Conservation (phyloP, 2,329 filamentous ascomycete species). For the Setomelanomma holmii region DNA sequence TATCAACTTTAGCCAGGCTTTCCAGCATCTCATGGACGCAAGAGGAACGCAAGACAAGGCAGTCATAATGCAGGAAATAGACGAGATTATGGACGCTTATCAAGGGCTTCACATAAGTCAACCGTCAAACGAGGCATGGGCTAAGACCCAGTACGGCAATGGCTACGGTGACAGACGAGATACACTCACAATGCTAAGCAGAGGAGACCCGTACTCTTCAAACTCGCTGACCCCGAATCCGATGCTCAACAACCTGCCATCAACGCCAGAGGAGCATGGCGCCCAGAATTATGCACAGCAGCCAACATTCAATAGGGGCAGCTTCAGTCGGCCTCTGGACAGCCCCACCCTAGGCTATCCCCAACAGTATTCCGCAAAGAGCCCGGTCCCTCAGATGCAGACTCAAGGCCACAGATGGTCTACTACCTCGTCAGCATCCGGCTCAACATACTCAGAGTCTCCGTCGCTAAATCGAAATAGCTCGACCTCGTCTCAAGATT, state of each 20-base stretch:
- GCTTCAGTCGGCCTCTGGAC: slow-evolving; percentile 16
- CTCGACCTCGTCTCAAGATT: slow-evolving; percentile 35
- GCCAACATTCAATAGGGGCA: slow-evolving; percentile 24
- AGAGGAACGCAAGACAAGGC: slow-evolving; percentile 26
- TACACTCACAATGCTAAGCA: slow-evolving; percentile 29
- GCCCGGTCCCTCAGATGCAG: slow-evolving; percentile 14
- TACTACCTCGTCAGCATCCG: slow-evolving; percentile 26
- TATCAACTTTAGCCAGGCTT: slow-evolving; percentile 28
- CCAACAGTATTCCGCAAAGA: slow-evolving; percentile 14
- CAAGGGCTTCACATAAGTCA: slow-evolving; percentile 24
- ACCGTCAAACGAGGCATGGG: slow-evolving; percentile 5
- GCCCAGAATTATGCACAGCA: slow-evolving; percentile 12
- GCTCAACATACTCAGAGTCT: slow-evolving; percentile 35
- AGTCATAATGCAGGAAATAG: slow-evolving; percentile 41
- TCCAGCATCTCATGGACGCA: slow-evolving; percentile 28
- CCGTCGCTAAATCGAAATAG: slow-evolving; percentile 34
- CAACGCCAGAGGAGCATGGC: slow-evolving; percentile 17
- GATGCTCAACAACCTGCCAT: slow-evolving; percentile 17
- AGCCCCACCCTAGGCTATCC: slow-evolving; percentile 2
- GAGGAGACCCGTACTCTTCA: slow-evolving; percentile 11
- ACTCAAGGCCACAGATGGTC: slow-evolving; percentile 27
- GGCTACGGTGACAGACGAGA: slow-evolving; percentile 20
- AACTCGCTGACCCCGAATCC: slow-evolving; percentile 13
- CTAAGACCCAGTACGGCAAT: not conserved
- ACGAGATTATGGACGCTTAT: slow-evolving; percentile 43